These are phyloP conservation scores for Axilococcus clingmanii DNA, from an alignment of 139 green algal genomes.

Conservation along the genomic window DNA sequence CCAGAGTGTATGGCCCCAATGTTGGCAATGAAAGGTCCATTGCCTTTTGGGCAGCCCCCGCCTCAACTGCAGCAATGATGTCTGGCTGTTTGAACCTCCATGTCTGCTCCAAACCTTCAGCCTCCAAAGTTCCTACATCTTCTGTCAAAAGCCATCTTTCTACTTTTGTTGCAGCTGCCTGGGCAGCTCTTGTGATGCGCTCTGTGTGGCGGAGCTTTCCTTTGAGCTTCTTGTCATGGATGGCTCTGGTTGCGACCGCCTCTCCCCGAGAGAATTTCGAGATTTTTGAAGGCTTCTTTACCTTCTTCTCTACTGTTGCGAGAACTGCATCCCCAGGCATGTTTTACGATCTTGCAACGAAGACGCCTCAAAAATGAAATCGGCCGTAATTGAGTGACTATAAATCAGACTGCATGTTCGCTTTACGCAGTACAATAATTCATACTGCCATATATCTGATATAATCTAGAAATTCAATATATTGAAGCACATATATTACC, in stretches of 20 bases:
- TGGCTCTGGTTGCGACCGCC: slow-evolving; percentile 16
- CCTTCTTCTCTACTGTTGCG: too few relatives aligned
- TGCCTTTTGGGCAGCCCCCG: slow-evolving; percentile 56
- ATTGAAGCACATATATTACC: too few relatives aligned
- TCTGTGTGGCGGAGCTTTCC: slow-evolving; percentile 57
- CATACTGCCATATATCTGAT: too few relatives aligned
- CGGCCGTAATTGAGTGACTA: too few relatives aligned
- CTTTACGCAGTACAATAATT: too few relatives aligned
- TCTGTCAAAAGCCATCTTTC: slow-evolving; percentile 79
- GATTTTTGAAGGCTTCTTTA: too few relatives aligned
- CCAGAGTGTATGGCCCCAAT: slow-evolving; percentile 72
- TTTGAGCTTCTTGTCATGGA: slow-evolving; percentile 80
- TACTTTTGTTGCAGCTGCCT: slow-evolving; percentile 38
- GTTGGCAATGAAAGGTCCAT: slow-evolving; percentile 77
- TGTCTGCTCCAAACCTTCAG: slow-evolving; percentile 84
- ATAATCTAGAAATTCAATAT: too few relatives aligned
- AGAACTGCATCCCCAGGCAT: too few relatives aligned
- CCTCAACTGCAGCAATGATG: slow-evolving; percentile 56
- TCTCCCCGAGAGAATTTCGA: slow-evolving; percentile 30
- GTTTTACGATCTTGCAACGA: too few relatives aligned
- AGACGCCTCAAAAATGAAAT: too few relatives aligned
- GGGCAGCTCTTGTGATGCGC: slow-evolving; percentile 44
- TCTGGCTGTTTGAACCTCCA: slow-evolving; percentile 77
- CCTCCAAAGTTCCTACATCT: slow-evolving; percentile 68
- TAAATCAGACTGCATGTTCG: too few relatives aligned